A percentile compares a stretch with the other conserved stretches of the same genome.
Conservation (phyloP, 371 early-diverging fungal genomes). For the Rhizopus sp. region DNA sequence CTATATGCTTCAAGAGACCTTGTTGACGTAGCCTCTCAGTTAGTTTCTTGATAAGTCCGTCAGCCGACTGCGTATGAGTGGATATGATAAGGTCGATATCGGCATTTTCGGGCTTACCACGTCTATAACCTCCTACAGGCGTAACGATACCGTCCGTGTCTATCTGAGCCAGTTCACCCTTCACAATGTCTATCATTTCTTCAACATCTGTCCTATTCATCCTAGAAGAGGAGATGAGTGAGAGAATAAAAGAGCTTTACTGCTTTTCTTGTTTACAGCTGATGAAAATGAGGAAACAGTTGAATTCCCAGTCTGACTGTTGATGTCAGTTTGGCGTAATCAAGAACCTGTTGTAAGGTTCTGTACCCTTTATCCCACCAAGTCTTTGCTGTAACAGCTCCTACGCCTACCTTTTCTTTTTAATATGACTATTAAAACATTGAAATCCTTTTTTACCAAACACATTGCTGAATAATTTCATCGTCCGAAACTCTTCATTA, state of each 20-base stretch:
- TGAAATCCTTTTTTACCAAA: conserved; percentile 33
- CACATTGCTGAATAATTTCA: conserved; percentile 35
- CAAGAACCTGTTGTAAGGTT: conserved; percentile 42
- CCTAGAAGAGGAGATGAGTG: conserved; percentile 7
- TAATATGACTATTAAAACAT: not conserved
- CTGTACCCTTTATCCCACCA: conserved; percentile 57
- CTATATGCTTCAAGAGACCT: conserved; percentile 24
- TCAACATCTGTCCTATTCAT: conserved; percentile 50
- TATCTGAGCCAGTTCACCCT: conserved; percentile 27
- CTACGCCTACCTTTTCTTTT: conserved; percentile 42
- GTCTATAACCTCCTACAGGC: conserved; percentile 57
- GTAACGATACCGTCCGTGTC: conserved; percentile 27
- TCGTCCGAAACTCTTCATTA: conserved; percentile 32
- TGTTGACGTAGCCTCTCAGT: conserved; percentile 22
- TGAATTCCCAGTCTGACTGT: conserved; percentile 38
- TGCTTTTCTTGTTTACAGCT: conserved; percentile 23
- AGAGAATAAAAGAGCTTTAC: not conserved
- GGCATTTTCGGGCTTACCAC: conserved; percentile 54
- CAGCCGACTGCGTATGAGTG: conserved; percentile 24
- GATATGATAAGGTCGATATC: conserved; percentile 57
- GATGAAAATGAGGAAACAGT: conserved; percentile 42
- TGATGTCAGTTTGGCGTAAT: conserved; percentile 32
- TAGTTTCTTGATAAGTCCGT: conserved; percentile 28
- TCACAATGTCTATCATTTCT: conserved; percentile 46
- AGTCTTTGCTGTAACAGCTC: conserved; percentile 39